phyloP scores from a whole-genome alignment of 495 filamentous ascomycete genomes.

The Pseudoneurospora amorphoporcata region DNA sequence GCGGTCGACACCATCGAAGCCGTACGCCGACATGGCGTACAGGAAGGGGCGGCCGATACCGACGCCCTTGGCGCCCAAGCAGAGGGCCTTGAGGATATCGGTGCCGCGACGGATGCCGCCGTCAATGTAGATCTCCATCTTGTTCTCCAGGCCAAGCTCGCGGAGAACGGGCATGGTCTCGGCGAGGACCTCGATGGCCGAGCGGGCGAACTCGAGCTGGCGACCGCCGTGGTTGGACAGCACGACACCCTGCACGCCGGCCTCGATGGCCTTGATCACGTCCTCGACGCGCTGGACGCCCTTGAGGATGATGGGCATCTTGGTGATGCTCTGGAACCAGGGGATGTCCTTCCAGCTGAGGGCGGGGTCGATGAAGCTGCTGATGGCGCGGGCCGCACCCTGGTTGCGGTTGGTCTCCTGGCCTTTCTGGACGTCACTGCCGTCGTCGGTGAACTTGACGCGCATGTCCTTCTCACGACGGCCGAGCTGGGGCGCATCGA shows the following conservation, averaged over 20 bases:
- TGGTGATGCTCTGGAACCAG: constrained; percentile 86
- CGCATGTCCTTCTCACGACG: constrained; percentile 95
- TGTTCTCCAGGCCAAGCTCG: constrained; percentile 67
- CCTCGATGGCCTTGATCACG: constrained; percentile 73
- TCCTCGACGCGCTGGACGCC: constrained; percentile 95
- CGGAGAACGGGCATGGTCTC: constrained; percentile 94
- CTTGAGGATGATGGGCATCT: constrained; percentile 95
- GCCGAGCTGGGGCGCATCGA: constrained; percentile 92
- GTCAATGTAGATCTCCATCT: constrained; percentile 85
- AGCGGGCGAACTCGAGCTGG: constrained; percentile 89
- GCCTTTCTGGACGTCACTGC: constrained; percentile 68
- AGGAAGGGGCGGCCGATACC: constrained; percentile 93
- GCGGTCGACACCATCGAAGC: constrained; percentile 72
- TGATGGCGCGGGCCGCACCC: constrained; percentile 84
- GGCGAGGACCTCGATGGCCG: constrained; percentile 85
- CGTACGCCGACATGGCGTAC: constrained; percentile 93
- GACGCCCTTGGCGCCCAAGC: constrained; percentile 83
- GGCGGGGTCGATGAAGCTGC: constrained; percentile 86
- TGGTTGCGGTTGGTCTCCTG: constrained; percentile 75
- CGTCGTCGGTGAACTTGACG: constrained; percentile 77
- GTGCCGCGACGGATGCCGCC: constrained; percentile 84
- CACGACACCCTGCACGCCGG: constrained; percentile 82
- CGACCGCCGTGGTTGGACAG: constrained; percentile 95
- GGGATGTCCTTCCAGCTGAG: constrained; percentile 91
- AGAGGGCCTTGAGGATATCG: constrained; percentile 93